phyloP scores from a whole-genome alignment of 805 yeast genomes.

The Kodamaea laetipori region DNA sequence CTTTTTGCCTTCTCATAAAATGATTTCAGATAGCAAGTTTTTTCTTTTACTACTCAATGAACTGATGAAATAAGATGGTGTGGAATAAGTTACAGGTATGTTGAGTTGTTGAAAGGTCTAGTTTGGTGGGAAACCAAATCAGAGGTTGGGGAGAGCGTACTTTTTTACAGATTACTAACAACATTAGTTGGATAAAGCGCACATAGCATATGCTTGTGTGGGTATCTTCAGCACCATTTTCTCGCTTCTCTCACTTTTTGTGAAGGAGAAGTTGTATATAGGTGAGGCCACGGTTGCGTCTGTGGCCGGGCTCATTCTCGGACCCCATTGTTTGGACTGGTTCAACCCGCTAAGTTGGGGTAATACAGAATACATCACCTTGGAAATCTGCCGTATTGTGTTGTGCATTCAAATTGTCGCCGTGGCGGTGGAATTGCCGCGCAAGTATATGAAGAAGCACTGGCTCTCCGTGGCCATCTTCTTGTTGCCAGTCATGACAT shows the following conservation, averaged over 20 bases:
- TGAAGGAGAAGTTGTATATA: constrained; percentile 79
- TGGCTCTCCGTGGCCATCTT: constrained; percentile 76
- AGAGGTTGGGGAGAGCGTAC: not conserved
- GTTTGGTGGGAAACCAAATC: too few species aligned
- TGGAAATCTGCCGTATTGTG: constrained; percentile 81
- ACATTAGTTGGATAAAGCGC: constrained; percentile 58
- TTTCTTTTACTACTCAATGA: not conserved
- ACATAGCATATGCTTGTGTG: constrained; percentile 82
- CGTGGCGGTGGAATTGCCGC: constrained; percentile 90
- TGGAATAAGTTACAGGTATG: constrained; percentile 28
- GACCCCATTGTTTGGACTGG: constrained; percentile 86
- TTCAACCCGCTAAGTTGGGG: constrained; percentile 86
- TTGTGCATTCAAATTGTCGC: constrained; percentile 89
- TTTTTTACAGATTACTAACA: constrained; percentile 16
- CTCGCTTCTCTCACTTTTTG: constrained; percentile 76
- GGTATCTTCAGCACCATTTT: constrained; percentile 82
- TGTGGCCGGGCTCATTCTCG: constrained; percentile 80
- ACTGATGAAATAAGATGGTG: constrained; percentile 14
- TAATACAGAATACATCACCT: constrained; percentile 74
- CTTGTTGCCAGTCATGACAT: constrained; percentile 84
- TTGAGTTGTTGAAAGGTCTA: not conserved
- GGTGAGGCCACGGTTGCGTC: constrained; percentile 94
- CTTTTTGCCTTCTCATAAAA: not conserved
- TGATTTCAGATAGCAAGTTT: constrained; percentile 5
- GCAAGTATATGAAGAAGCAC: constrained; percentile 82